Conservation (phyloP, 1,284 basidiomycete genomes). For the Rhizoctonia solani region DNA sequence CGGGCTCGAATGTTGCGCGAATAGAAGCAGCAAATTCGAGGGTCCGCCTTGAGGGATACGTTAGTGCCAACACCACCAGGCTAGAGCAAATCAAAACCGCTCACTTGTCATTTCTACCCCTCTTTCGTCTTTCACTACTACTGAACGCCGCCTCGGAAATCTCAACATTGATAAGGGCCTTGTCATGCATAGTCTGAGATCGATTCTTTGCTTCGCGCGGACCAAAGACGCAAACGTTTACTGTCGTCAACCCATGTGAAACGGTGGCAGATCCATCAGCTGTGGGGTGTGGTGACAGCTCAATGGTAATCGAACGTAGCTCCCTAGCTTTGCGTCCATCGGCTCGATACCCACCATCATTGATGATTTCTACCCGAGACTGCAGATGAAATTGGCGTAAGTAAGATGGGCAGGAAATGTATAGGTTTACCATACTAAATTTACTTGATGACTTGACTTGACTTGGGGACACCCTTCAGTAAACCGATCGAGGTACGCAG, state of each 20-base stretch:
- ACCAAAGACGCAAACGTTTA: constrained; percentile 86
- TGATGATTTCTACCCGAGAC: constrained; percentile 86
- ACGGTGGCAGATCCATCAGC: constrained; percentile 87
- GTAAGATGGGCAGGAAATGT: background rate
- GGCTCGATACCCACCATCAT: constrained; percentile 85
- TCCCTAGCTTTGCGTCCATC: constrained; percentile 92
- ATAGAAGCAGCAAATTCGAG: constrained; percentile 86
- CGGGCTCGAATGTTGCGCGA: constrained; percentile 94
- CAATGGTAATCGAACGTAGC: constrained; percentile 79
- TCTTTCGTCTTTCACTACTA: constrained; percentile 73
- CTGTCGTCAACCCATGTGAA: constrained; percentile 88
- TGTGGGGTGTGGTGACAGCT: constrained; percentile 73
- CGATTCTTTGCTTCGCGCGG: constrained; percentile 84
- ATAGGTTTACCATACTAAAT: constrained; percentile 4
- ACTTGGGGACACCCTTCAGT: no score
- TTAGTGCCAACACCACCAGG: background rate
- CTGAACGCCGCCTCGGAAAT: constrained; percentile 86
- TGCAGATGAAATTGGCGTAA: constrained; percentile 37
- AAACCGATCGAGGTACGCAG: no score
- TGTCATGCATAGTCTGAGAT: constrained; percentile 76
- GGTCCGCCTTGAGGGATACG: constrained; percentile 64
- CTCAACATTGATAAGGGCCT: constrained; percentile 84
- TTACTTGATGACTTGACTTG: background rate
- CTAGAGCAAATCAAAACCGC: constrained; percentile 43
- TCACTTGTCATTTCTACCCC: constrained; percentile 86